phyloP scores from a whole-genome alignment of 345 rosid genomes.

The Kandelia obovata region DNA sequence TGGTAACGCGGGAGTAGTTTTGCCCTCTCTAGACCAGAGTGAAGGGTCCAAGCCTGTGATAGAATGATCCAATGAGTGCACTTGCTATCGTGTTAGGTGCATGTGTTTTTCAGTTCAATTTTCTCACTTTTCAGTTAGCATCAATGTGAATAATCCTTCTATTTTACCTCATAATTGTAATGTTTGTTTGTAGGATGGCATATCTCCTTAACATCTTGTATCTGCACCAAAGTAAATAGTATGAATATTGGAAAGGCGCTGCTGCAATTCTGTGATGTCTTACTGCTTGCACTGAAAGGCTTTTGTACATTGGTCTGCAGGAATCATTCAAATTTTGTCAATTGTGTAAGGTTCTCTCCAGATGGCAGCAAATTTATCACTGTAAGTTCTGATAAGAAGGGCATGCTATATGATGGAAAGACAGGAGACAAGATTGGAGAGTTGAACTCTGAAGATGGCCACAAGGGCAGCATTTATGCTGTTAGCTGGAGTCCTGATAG shows the following conservation, averaged over 20 bases:
- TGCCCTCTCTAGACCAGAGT: no score
- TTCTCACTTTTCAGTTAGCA: no score
- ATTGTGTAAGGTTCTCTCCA: constrained; percentile 87
- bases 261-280: not conserved
- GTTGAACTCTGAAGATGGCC: constrained; percentile 70
- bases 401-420: constrained; percentile 84
- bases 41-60: no score
- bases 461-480: constrained; percentile 88
- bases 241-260: constrained; percentile 1
- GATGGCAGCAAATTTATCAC: constrained; percentile 89
- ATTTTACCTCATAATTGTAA: no score
- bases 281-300: constrained; percentile 18
- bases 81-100: no score
- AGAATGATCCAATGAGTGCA: no score
- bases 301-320: constrained; percentile 40
- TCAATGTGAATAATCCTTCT: no score
- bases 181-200: no score
- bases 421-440: constrained; percentile 74
- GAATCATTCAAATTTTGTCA: constrained; percentile 92
- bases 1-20: no score
- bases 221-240: not conserved
- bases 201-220: no score
- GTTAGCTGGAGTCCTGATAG: constrained; percentile 94
- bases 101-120: no score
- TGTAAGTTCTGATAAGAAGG: constrained; percentile 93